Evolutionary conservation across 352 stramenopile genomes (phyloP), one percentile per base, ranked within the genome.

Genomic region (Phytopythium kandeliae): DNA sequence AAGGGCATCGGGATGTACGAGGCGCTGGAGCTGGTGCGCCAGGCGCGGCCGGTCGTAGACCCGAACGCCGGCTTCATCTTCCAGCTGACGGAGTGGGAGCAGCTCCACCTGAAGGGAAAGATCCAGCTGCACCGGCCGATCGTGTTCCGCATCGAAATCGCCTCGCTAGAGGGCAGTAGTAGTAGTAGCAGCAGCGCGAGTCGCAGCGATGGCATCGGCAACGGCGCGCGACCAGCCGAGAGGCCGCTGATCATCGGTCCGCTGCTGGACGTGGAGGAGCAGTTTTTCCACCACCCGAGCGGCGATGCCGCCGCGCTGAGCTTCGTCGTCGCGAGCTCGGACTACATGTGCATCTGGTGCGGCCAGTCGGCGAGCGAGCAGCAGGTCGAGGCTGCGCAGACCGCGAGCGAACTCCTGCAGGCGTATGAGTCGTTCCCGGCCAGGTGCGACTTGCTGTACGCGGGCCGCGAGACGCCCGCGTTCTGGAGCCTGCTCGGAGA

Each of bases 61-160:
- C 85, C 85, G 21, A 95, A 95, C 54, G 79, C 78, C 21, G 83
- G 83, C 13, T 95, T 95, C 47, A 90, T 95, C 50, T 94, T 95
- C 56, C 85, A 95, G 58, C 57, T 95, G 11, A 94, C 80, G 31
- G 85, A 95, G 59, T 95, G 85, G 85, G 84, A 95, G 45, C 71
- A 87, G 17, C 55, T 87, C 34, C 81, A 81, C 30, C 55, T 69
- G 35, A 59, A 76, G 30, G 74, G 78, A 25, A 57, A 60, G 25
- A 55, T 88, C 28, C 63, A 71, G 31, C 65, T 87, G 35, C 61
- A 88, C 51, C 54, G 67, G 2, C 58, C 73, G 1, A 67, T 87
- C 9, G 60, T 90, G 19, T 94, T 89, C 59, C 77, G 78, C 24
- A 69, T 94, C 11, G 84, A 89, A n/a, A 56, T 87, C 26, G 31